Evolutionary conservation across 2,329 filamentous ascomycete genomes (phyloP), one percentile per base, ranked within the genome.

Genomic region (Apiospora rasikravindrae): DNA sequence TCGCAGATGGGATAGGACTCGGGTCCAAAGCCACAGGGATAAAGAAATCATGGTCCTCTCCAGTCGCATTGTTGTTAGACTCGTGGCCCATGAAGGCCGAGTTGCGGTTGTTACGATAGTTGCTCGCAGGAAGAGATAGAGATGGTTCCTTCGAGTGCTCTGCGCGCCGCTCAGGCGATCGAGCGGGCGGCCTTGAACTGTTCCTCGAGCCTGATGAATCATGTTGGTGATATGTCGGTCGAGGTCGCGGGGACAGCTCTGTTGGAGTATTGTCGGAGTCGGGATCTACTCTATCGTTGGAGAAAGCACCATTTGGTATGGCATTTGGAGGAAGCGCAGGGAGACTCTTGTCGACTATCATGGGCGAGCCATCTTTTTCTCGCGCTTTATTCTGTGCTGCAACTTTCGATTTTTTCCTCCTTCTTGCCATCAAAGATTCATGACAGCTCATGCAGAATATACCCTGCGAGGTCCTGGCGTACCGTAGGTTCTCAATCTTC

Each of bases 391-490:
- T 87, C 73, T 88, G 86, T 0, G 88, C 87, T 57, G 88, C 87
- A 70, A 91, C 89, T 82, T 94, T 95, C 51, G 92, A 92, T 82
- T 94, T 95, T 84, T 98, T 98, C 79, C 94, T 90, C 75, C 96
- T 89, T 75, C 96, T 89, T 69, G 96, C 94, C 95, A 98, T 98
- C 70, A 99, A 85, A 40, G 94, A 96, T 83, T 99, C 96, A 80
- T 99, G 96, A 81, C 96, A 99, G 79, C 92, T 95, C 96, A 99
- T 99, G 85, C 96, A 99, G 81, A 99, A 98, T 77, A 99, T 99
- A 73, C 96, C 96, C 83, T 98, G 96, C 10, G 96, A 98, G 1
- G 96, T 99, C 80, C 96, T 91, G 71, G 96, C 96, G 90, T 98
- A 99, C 81, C 96, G 92, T 75, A 99, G 87, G 81, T 99, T 99